phyloP scores from a whole-genome alignment of 805 yeast genomes.

The Metschnikowia similis region DNA sequence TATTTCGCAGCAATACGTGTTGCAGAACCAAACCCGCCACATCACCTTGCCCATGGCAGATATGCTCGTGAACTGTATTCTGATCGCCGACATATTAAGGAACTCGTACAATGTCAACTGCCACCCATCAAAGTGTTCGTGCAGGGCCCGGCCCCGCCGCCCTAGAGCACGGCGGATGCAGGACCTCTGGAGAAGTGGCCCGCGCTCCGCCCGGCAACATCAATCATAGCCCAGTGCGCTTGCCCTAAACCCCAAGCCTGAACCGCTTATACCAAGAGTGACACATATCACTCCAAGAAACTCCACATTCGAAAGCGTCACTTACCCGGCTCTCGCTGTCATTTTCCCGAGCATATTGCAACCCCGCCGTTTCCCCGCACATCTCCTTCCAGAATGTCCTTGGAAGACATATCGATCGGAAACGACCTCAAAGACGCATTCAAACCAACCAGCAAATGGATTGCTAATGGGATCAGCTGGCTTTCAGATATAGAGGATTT shows the following conservation, averaged over 20 bases:
- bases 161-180: neutral
- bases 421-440: conserved; percentile 77
- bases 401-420: conserved; percentile 45
- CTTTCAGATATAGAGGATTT: conserved; percentile 74
- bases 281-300: neutral
- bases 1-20: neutral
- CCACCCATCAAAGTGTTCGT: no score
- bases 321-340: neutral
- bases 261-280: neutral
- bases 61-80: no score
- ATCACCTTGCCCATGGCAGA: no score
- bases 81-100: no score
- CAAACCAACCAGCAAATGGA: conserved; percentile 77
- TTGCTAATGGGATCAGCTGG: conserved; percentile 67
- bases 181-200: neutral
- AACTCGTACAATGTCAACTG: no score
- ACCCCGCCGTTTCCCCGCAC: neutral
- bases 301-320: neutral
- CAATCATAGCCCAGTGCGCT: neutral
- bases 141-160: neutral
- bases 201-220: conserved; percentile 1
- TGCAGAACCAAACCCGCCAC: no score
- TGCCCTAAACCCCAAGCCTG: neutral
- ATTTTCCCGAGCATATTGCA: neutral
- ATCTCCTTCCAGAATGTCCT: conserved; percentile 11